Conservation (phyloP, 768 basidiomycete genomes). For the Xerocomellus chrysenteron region DNA sequence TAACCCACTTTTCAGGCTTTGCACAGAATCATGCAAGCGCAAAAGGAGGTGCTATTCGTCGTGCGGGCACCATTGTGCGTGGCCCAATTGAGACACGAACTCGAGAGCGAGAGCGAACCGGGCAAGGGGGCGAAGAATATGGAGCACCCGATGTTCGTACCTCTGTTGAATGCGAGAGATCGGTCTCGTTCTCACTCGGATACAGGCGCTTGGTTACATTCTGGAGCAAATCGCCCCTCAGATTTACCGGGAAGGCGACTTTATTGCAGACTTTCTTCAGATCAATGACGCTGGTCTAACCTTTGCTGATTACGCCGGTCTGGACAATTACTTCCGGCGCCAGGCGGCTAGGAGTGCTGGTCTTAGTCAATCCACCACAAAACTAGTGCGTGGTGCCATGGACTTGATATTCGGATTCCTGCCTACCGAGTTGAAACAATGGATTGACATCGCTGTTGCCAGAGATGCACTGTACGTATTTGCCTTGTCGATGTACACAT, state of each 20-base stretch:
- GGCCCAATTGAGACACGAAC: constrained; percentile 60
- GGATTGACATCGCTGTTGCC: constrained; percentile 77
- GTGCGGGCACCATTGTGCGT: constrained; percentile 84
- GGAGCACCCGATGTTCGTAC: constrained; percentile 67
- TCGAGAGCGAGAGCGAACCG: constrained; percentile 50
- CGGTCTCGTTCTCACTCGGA: not conserved
- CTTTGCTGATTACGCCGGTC: constrained; percentile 91
- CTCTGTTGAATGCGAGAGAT: not conserved
- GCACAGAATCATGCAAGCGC: constrained; percentile 26
- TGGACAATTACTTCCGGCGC: constrained; percentile 92
- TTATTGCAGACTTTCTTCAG: constrained; percentile 89
- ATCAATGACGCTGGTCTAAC: constrained; percentile 86
- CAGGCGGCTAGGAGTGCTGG: constrained; percentile 78
- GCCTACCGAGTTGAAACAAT: constrained; percentile 74
- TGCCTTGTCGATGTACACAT: not conserved
- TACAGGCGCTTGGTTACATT: constrained; percentile 70
- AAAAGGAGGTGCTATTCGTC: constrained; percentile 65
- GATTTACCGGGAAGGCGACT: constrained; percentile 83
- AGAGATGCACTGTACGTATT: constrained; percentile 68
- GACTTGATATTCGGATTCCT: constrained; percentile 96
- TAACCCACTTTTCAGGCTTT: constrained; percentile 42
- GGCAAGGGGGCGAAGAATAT: constrained; percentile 55
- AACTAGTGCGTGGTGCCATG: constrained; percentile 85
- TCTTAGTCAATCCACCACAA: constrained; percentile 66
- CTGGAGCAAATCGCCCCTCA: constrained; percentile 73